Evolutionary conservation across 805 yeast species (phyloP).

Genomic region (Yarrowia yakushimensis): DNA sequence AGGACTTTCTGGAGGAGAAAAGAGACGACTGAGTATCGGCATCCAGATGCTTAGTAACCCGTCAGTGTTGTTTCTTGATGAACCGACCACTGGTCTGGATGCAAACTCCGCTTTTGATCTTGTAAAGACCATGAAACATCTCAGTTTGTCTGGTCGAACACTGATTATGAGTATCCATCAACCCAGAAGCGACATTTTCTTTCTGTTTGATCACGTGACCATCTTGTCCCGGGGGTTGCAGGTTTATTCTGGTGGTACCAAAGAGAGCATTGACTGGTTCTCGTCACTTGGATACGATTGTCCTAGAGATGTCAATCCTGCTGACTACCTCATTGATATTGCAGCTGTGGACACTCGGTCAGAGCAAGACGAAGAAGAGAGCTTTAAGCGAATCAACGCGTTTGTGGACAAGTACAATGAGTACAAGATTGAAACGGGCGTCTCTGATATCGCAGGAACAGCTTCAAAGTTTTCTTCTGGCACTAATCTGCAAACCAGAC

Average conservation of each 20-base stretch:
- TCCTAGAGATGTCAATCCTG: slow-evolving; percentile 54
- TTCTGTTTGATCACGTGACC: slow-evolving; percentile 63
- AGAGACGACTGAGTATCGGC: slow-evolving; percentile 71
- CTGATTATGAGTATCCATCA: slow-evolving; percentile 77
- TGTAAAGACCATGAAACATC: slow-evolving; percentile 55
- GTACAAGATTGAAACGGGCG: background rate
- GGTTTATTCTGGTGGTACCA: slow-evolving; percentile 48
- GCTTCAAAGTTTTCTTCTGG: slow-evolving; percentile 24
- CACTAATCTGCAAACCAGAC: slow-evolving; percentile 25
- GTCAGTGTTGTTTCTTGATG: slow-evolving; percentile 72
- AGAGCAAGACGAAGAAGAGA: slow-evolving; percentile 38
- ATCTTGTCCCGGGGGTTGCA: slow-evolving; percentile 58
- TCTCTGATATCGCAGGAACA: background rate
- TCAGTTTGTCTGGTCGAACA: slow-evolving; percentile 62
- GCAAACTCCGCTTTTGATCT: slow-evolving; percentile 69
- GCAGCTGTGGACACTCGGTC: slow-evolving; percentile 54
- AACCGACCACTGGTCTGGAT: slow-evolving; percentile 86
- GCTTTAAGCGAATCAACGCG: slow-evolving; percentile 38
- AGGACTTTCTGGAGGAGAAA: slow-evolving; percentile 83
- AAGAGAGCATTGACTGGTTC: slow-evolving; percentile 50
- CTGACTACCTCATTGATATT: slow-evolving; percentile 56
- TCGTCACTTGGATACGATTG: slow-evolving; percentile 43
- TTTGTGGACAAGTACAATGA: slow-evolving; percentile 43
- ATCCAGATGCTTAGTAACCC: slow-evolving; percentile 76
- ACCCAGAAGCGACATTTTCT: slow-evolving; percentile 73